A percentile compares a stretch with the other conserved stretches of the same genome.
Evolutionary conservation across 176 grass and related monocot species (phyloP).

Genomic region (Oryza longistaminata): DNA sequence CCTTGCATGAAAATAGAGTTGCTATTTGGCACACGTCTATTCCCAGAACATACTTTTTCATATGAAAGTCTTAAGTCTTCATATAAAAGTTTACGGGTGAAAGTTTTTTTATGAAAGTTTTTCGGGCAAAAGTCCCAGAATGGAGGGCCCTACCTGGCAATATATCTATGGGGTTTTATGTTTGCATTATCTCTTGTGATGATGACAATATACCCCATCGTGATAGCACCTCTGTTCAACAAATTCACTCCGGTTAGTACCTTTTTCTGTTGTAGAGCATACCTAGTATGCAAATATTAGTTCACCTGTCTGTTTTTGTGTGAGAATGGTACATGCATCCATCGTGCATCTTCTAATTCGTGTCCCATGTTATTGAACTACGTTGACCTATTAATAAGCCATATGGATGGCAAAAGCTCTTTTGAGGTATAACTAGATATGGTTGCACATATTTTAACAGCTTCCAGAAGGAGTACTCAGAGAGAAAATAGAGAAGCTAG

Average conservation of each 20-base stretch:
- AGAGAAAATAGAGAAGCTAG: conserved; percentile 93
- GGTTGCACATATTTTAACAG: conserved; percentile 50
- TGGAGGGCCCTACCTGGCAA: conserved; percentile 96
- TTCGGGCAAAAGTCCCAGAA: conserved; percentile 44
- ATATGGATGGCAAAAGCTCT: neutral
- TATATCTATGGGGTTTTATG: conserved; percentile 99
- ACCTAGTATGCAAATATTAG: conserved; percentile 32
- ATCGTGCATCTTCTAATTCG: conserved; percentile 19
- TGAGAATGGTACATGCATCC: neutral
- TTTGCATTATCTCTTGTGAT: conserved; percentile 81
- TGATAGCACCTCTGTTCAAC: conserved; percentile 98
- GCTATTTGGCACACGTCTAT: too few species aligned
- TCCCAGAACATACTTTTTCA: too few species aligned
- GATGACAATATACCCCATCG: conserved; percentile 92
- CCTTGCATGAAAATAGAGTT: too few species aligned
- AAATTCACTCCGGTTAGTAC: conserved; percentile 96
- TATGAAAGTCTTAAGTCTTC: too few species aligned
- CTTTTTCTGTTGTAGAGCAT: conserved; percentile 13
- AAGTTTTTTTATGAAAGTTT: too few species aligned
- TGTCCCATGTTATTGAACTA: neutral
- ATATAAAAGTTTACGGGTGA: too few species aligned
- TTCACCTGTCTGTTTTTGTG: conserved; percentile 24
- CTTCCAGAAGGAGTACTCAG: conserved; percentile 91
- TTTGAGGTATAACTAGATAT: conserved; percentile 20
- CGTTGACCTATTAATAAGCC: neutral